Base-by-base conservation (phyloP, 2,329 filamentous ascomycete genomes). In the Colletotrichum filicis region DNA sequence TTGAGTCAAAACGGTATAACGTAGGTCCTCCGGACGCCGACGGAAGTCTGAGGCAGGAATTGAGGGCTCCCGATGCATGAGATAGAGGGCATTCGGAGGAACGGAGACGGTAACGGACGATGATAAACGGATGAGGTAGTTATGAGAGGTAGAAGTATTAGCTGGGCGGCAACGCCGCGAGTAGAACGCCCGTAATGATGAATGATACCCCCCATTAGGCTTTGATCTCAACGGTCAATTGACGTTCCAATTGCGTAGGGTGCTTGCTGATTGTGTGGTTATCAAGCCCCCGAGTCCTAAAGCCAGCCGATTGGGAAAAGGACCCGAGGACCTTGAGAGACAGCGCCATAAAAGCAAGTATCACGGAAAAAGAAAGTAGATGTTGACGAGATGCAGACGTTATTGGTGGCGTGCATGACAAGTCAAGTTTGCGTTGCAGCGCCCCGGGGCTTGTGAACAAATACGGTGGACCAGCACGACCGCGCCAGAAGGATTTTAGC, bases 151-250 rank as follows among this genome's bases (percentile, higher is more conserved):
- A 63, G n/a, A 58, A 58, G 12, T 8, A 37, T 62, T 11, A 16
- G 42, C 9, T 42, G 26, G 24, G 64, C 52, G 49, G 52, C 52
- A 42, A 72, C 37, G 58, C 53, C 68, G 26, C 22, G 24, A 22
- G 49, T 22, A 28, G 65, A 37, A 49, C 42, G 19, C 55, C 58
- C 65, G 49, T 65, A 60, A 57, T 52, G 67, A 73, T 72, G 28
- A 71, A 71, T 70, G 71, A 73, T 73, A 73, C 66, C 66, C 70
- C 30, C n/a, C 30, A 37, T 11, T 19, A 16, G 37, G 37, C 14
- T 16, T 16, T 42, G 16, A 7, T 3, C 37, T 42, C 37, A 42
- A 2, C 32, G 12, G 11, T 28, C 59, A 30, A 59, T 37, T 49
- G 5, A 6, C 11, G 14, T 16, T 42, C 37, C 37, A 42, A 42